Base-by-base conservation (phyloP, 176 grass and related monocot genomes). In the Olyra latifolia region DNA sequence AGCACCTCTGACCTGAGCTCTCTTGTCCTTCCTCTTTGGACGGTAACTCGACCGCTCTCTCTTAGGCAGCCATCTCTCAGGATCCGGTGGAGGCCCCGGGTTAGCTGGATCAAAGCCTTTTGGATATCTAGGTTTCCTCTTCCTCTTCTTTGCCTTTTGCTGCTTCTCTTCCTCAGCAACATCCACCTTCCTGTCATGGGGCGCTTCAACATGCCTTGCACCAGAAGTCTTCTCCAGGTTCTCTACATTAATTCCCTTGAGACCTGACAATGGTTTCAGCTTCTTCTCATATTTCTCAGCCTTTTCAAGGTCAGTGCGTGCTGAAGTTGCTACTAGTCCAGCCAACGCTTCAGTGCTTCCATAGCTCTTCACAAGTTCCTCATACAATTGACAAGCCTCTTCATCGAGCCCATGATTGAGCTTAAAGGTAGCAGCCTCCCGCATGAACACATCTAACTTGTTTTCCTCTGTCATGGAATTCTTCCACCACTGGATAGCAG, bases 11-110 rank as follows among this genome's bases (percentile, higher is more conserved):
- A 95, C 75, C 72, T 97, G 92, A 84, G 78, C 86, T 66, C 92
- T 95, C 81, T 93, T 95, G 67, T 98, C 89, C 59, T 92, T 95
- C 81, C 95, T 93, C 87, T 93, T 98, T n/a, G 95, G 95, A 52
- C 88, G 85, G 22, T 98, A 95, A 81, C 83, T 95, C 22, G 92
- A 91, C 29, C 95, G 77, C 72, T 98, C 95, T 86, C 89, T 91
- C 87, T 87, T 95, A 7, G 92, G 92, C 43, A 95, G 71, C 95
- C 92, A 98, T 85, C 95, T 95, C 80, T 95, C 92, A 19, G 95
- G 92, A 80, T 98, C 95, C 1, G 95, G 90, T 49, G 90, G 88
- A 13, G 95, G 95, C 17, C 95, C 92, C 1, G 86, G 92, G 66
- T 95, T 98, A 3, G 90, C 92, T 62, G 90, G 88, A 74, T 98